Evolutionary conservation across 257 asterid genomes (phyloP).

Genomic region (Salvia splendens): DNA sequence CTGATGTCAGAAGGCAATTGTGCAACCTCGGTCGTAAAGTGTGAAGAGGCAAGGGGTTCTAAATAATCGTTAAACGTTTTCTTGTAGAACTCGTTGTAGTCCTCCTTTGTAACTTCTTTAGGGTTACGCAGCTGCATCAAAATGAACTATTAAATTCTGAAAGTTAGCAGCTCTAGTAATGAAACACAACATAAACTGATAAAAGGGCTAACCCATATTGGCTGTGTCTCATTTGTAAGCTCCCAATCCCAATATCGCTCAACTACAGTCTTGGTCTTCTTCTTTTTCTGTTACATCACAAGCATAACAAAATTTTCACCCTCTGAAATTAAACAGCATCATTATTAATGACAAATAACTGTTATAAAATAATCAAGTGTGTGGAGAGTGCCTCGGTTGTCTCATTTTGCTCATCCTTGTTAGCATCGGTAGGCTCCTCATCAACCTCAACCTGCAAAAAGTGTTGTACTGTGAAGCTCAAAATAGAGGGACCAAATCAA

Average conservation of each 20-base stretch:
- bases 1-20: constrained; percentile 3
- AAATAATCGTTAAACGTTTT: constrained; percentile 82
- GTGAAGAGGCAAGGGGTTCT: constrained; percentile 98
- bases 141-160: constrained; percentile 17
- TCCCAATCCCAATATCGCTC: constrained; percentile 99
- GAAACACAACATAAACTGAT: constrained; percentile 17
- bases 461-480: constrained; percentile 18
- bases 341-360: background rate
- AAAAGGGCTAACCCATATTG: constrained; percentile 79
- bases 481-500: background rate
- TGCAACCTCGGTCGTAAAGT: constrained; percentile 91
- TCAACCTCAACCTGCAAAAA: constrained; percentile 84
- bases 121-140: constrained; percentile 85
- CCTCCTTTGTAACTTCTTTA: constrained; percentile 88
- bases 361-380: constrained; percentile 2
- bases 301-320: constrained; percentile 26
- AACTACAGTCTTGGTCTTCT: constrained; percentile 89
- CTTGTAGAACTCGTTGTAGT: constrained; percentile 90
- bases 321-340: constrained; percentile 4
- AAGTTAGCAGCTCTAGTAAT: constrained; percentile 2
- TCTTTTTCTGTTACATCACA: constrained; percentile 67
- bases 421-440: constrained; percentile 78
- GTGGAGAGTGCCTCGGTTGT: constrained; percentile 58
- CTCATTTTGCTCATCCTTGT: constrained; percentile 63
- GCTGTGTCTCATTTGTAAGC: constrained; percentile 90